These are phyloP conservation scores for Alliaria petiolata DNA, from an alignment of 345 rosid species.

Conservation along the genomic window DNA sequence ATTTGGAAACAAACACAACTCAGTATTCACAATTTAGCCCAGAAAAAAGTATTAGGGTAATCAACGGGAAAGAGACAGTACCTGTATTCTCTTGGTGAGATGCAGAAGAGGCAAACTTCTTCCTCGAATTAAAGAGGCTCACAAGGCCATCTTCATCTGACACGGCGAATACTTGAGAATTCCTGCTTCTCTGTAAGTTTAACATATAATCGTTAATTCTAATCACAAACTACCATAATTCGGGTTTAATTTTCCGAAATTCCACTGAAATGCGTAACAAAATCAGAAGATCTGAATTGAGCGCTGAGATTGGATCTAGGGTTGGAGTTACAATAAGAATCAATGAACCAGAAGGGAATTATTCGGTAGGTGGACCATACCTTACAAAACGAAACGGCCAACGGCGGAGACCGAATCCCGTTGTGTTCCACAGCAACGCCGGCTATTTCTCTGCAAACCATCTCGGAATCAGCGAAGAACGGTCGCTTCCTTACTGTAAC, in stretches of 20 bases:
- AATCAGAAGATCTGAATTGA: background rate
- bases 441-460: slow-evolving; percentile 46
- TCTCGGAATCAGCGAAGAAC: slow-evolving; percentile 30
- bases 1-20: background rate
- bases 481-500: slow-evolving; percentile 57
- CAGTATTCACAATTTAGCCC: background rate
- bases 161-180: slow-evolving; percentile 58
- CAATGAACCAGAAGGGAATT: background rate
- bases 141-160: slow-evolving; percentile 80
- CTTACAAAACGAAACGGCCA: slow-evolving; percentile 79
- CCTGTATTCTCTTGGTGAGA: slow-evolving; percentile 63
- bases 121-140: slow-evolving; percentile 61
- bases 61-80: background rate
- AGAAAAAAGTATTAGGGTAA: background rate
- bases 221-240: background rate
- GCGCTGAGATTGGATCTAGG: background rate
- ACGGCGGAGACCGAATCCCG: slow-evolving; percentile 64
- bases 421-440: slow-evolving; percentile 55
- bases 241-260: too few species aligned
- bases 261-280: background rate
- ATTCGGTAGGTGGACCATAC: slow-evolving; percentile 17
- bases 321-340: background rate
- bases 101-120: slow-evolving; percentile 39
- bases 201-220: background rate
- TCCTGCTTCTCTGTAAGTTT: slow-evolving; percentile 44